These are phyloP conservation scores for Eucalyptus viminalis DNA, from an alignment of 345 rosid species.

Conservation along the genomic window DNA sequence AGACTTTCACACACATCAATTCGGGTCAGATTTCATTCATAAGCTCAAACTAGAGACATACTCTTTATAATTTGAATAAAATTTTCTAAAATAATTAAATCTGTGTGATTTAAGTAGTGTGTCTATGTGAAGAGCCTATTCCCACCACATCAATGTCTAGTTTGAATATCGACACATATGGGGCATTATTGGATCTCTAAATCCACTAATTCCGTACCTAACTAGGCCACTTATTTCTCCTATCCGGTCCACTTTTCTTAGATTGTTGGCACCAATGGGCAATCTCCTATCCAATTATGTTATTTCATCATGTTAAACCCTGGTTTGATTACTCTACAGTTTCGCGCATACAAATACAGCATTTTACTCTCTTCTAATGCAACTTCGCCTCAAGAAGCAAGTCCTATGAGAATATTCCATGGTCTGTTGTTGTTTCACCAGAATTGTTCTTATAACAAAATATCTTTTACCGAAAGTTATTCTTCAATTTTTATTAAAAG, in stretches of 20 bases:
- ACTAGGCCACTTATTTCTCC: not conserved
- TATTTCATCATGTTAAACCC: not conserved
- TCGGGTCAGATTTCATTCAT: not conserved
- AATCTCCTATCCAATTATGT: not conserved
- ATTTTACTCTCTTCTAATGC: not conserved
- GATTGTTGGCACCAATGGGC: not conserved
- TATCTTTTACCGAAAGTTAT: no score
- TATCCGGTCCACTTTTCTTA: not conserved
- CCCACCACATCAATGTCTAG: not conserved
- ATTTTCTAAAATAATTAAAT: not conserved
- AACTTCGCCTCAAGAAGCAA: not conserved
- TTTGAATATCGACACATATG: not conserved
- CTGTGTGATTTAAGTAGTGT: not conserved
- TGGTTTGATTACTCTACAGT: not conserved
- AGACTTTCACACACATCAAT: not conserved
- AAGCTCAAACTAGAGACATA: not conserved
- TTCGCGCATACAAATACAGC: not conserved
- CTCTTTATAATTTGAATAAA: not conserved
- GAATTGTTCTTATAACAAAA: no score
- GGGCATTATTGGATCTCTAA: not conserved
- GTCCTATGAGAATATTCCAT: not conserved
- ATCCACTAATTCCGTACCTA: not conserved
- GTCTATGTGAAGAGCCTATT: not conserved
- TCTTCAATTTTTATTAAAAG: no score
- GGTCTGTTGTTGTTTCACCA: no score